Evolutionary conservation across 2,329 filamentous ascomycete genomes (phyloP), one percentile per base, ranked within the genome.

Genomic region (Calonectria crousiana): DNA sequence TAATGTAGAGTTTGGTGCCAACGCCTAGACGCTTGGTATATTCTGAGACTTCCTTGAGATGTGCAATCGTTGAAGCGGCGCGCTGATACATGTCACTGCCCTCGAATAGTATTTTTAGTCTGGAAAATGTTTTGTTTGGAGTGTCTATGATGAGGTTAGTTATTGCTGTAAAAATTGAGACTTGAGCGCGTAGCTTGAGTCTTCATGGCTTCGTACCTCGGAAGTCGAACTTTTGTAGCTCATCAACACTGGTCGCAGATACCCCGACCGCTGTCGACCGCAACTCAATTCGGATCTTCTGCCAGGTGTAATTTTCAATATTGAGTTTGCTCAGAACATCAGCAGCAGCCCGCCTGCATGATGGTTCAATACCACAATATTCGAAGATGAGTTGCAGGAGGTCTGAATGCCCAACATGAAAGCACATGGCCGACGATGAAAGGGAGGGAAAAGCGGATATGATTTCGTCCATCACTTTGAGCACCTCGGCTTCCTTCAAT

Each of bases 391-490:
- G 89, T 69, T 96, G 93, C 14, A 99, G 86, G 4, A 99, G 88
- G 82, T 95, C 93, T 0, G 95, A 95, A 82, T 99, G 97, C 64
- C 97, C 97, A 44, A 99, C 84, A 77, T 98, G 93, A 78, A 98
- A 97, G 81, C 94, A 97, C 92, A 98, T 95, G 32, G 92, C 91
- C 3, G 90, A 89, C 0, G 91, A 89, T 13, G 91, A 89, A 16
- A 98, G 87, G 3, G 93, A 92, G 0, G 96, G 96, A 76, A 98
- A 96, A 6, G 93, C 90, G 64, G 92, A 89, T 20, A 97, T 90
- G 51, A 98, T 94, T 82, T 99, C 97, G 82, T 99, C 97, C 28
- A 98, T 87, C 3, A 98, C 96, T 80, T 98, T 98, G 78, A 99
- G 91, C 0, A 95, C 93, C 84, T 98, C 96, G 0, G 96, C 96